phyloP scores from a whole-genome alignment of 306 rosid genomes.

The Abrus pulchellus region DNA sequence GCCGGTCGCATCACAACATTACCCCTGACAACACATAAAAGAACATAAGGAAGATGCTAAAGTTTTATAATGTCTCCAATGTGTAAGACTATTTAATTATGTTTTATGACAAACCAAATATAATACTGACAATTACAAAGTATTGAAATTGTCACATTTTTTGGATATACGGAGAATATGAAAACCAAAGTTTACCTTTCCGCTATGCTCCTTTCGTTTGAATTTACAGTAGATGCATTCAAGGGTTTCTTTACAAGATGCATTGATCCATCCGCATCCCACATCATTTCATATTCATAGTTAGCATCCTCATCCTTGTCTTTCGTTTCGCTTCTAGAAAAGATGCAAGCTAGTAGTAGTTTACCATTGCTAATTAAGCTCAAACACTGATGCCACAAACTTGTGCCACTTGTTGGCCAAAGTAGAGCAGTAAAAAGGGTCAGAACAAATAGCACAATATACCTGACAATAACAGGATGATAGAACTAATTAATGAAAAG shows the following conservation, averaged over 20 bases:
- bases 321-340: conserved; percentile 59
- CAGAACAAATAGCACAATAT: conserved; percentile 61
- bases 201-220: conserved; percentile 55
- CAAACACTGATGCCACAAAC: conserved; percentile 61
- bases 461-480: conserved; percentile 61
- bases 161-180: neutral
- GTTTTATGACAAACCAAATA: conserved; percentile 23
- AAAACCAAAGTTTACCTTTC: conserved; percentile 67
- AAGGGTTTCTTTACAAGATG: conserved; percentile 80
- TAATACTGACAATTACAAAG: neutral
- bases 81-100: neutral
- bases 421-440: conserved; percentile 73
- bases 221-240: conserved; percentile 50
- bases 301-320: conserved; percentile 80
- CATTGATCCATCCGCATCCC: conserved; percentile 91
- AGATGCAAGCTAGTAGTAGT: conserved; percentile 54
- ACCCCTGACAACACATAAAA: conserved; percentile 61
- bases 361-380: conserved; percentile 47
- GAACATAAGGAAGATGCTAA: conserved; percentile 3
- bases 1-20: conserved; percentile 73
- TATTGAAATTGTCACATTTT: conserved; percentile 32
- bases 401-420: conserved; percentile 73
- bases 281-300: conserved; percentile 81
- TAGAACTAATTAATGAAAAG: conserved; percentile 11
- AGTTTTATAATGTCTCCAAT: conserved; percentile 16